These are phyloP conservation scores for Amanita rubescens DNA, from an alignment of 768 basidiomycete species.

Conservation along the genomic window DNA sequence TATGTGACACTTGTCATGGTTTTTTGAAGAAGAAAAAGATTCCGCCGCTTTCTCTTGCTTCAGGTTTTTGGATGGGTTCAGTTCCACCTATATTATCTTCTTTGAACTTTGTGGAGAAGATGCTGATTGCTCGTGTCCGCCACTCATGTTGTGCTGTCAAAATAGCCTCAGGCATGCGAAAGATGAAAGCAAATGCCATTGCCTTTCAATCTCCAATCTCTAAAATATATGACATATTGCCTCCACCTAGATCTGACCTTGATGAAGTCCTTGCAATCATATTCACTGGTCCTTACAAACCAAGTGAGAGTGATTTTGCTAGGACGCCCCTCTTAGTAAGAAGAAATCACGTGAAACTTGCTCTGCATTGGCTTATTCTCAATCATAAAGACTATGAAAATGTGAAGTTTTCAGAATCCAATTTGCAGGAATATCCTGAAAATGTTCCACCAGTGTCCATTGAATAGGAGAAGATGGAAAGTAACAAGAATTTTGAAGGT, in stretches of 20 bases:
- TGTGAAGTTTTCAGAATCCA: constrained; percentile 21
- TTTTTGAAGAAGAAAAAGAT: neutral
- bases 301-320: constrained; percentile 10
- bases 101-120: neutral
- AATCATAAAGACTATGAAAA: constrained; percentile 27
- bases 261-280: constrained; percentile 10
- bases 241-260: constrained; percentile 12
- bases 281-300: constrained; percentile 7
- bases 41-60: neutral
- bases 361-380: constrained; percentile 26
- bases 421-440: constrained; percentile 17
- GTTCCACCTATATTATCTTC: neutral
- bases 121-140: neutral
- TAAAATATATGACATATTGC: constrained; percentile 7
- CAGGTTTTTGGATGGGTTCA: neutral
- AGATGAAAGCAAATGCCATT: constrained; percentile 20
- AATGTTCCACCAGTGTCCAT: constrained; percentile 17
- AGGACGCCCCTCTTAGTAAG: constrained; percentile 18
- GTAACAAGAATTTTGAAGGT: constrained; percentile 7
- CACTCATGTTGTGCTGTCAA: neutral
- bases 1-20: too few species aligned
- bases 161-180: neutral
- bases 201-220: constrained; percentile 17
- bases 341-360: constrained; percentile 13
- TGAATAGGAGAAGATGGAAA: constrained; percentile 15